These are phyloP conservation scores for Dalbergia cochinchinensis DNA, from an alignment of 306 rosid species.

Conservation along the genomic window DNA sequence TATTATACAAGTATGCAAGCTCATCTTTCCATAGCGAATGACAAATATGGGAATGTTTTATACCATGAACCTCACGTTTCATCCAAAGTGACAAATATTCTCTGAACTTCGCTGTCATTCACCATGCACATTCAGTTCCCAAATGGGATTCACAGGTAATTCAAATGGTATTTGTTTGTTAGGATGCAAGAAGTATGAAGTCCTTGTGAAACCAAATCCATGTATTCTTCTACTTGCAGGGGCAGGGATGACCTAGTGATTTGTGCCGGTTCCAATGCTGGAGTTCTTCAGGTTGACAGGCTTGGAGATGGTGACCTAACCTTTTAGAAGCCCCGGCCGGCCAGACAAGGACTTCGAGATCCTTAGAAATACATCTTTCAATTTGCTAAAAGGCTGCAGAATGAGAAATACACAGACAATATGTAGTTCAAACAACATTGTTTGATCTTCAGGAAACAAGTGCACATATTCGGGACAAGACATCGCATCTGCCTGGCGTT, in stretches of 20 bases:
- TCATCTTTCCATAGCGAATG: not conserved
- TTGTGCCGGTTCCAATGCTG: constrained; percentile 87
- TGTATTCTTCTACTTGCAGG: constrained; percentile 63
- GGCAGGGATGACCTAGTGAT: constrained; percentile 96
- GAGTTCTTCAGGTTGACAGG: constrained; percentile 95
- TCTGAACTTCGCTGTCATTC: constrained; percentile 86
- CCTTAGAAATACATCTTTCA: constrained; percentile 91
- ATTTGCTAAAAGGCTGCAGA: constrained; percentile 97
- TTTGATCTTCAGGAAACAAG: constrained; percentile 98
- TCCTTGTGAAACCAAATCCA: constrained; percentile 31
- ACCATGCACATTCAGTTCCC: constrained; percentile 94
- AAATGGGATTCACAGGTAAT: constrained; percentile 82
- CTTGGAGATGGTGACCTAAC: constrained; percentile 89
- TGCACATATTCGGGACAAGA: constrained; percentile 91
- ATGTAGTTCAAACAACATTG: constrained; percentile 63
- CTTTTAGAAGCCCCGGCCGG: constrained; percentile 69
- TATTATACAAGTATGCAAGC: not conserved
- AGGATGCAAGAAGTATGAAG: constrained; percentile 16
- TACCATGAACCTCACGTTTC: too few species aligned
- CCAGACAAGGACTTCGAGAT: constrained; percentile 85
- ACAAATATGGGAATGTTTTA: not conserved
- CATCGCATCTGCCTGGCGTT: constrained; percentile 94
- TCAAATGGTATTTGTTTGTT: constrained; percentile 23
- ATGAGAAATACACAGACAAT: constrained; percentile 98
- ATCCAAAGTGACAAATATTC: constrained; percentile 60